phyloP scores from a whole-genome alignment of 176 grass and related monocot species.

The Avena insularis region DNA sequence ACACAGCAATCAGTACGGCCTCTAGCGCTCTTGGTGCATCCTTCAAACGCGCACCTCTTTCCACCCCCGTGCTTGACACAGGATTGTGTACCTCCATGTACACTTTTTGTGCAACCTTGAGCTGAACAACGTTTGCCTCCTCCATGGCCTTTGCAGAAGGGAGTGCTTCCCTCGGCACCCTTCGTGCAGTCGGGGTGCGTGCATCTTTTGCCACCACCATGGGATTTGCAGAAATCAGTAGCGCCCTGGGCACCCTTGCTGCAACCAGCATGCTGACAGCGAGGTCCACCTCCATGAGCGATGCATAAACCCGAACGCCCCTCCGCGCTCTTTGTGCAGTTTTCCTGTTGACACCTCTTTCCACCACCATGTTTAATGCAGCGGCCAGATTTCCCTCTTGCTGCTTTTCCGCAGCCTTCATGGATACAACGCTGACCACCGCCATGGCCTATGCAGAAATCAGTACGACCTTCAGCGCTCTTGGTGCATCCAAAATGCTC shows the following conservation, averaged over 20 bases:
- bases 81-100: conserved; percentile 79
- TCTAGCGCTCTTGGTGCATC: conserved; percentile 78
- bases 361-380: conserved; percentile 93
- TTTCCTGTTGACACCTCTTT: conserved; percentile 68
- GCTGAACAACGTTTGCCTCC: conserved; percentile 80
- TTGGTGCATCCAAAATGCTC: conserved; percentile 83
- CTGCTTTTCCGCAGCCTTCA: conserved; percentile 64
- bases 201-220: conserved; percentile 88
- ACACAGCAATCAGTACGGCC: conserved; percentile 77
- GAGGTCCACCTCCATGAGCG: conserved; percentile 75
- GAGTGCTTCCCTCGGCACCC: conserved; percentile 88
- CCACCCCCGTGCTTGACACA: conserved; percentile 90
- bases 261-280: conserved; percentile 64
- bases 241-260: conserved; percentile 81
- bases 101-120: conserved; percentile 71
- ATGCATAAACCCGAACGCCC: conserved; percentile 86
- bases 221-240: conserved; percentile 79
- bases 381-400: conserved; percentile 74
- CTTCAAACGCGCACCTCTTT: conserved; percentile 69
- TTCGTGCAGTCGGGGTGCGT: conserved; percentile 58
- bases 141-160: conserved; percentile 85
- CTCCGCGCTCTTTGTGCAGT: conserved; percentile 79
- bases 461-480: conserved; percentile 82
- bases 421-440: conserved; percentile 75
- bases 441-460: conserved; percentile 79